Evolutionary conservation across 108 stramenopile genomes (phyloP).

Genomic region (Cyclotella distinguenda): DNA sequence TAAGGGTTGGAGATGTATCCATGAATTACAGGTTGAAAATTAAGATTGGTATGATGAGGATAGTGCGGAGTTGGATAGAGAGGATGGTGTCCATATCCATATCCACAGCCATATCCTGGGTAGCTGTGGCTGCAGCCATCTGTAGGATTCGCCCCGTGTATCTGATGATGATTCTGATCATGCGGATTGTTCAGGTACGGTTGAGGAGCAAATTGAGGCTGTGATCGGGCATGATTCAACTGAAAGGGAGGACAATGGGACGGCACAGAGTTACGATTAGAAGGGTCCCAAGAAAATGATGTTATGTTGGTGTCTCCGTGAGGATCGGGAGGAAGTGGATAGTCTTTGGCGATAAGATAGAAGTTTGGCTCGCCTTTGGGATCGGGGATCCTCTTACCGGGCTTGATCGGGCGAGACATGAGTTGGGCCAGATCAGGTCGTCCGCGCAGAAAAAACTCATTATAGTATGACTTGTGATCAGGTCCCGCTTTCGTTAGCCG

Average conservation of each 20-base stretch:
- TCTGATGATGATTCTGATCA: not conserved
- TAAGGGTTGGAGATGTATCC: not conserved
- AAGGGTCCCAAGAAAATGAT: not conserved
- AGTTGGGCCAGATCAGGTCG: conserved; percentile 17
- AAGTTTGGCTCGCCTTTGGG: conserved; percentile 15
- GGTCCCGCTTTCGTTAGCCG: conserved; percentile 2
- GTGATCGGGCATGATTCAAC: not conserved
- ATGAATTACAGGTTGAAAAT: not conserved
- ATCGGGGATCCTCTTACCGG: conserved; percentile 24
- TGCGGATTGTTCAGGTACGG: not conserved
- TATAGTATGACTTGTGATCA: conserved; percentile 35
- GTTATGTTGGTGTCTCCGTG: not conserved
- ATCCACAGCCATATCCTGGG: not conserved
- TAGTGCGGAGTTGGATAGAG: not conserved
- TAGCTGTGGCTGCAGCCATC: not conserved
- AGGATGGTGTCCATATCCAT: conserved; percentile 5
- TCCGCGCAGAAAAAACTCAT: conserved; percentile 37
- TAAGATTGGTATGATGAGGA: not conserved
- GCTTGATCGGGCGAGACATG: conserved; percentile 20
- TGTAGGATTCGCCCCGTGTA: not conserved
- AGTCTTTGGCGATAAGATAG: conserved; percentile 17
- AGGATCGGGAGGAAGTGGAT: conserved; percentile 8
- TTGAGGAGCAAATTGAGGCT: not conserved
- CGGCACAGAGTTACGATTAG: not conserved
- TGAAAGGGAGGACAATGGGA: not conserved